Conservation (phyloP, 805 yeast genomes). For the Dipodascus geniculatus region DNA sequence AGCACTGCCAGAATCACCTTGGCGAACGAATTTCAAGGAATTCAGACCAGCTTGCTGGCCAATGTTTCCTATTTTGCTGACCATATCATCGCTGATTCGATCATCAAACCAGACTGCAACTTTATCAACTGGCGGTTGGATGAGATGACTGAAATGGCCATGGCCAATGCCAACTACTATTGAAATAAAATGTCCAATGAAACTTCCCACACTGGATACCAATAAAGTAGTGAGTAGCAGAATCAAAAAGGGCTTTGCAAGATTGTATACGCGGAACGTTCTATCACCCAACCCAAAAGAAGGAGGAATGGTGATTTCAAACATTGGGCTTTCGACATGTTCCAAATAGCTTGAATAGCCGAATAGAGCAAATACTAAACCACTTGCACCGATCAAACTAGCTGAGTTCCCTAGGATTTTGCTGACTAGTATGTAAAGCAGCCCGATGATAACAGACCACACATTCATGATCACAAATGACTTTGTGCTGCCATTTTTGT, state of each 20-base stretch:
- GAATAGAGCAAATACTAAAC: neutral
- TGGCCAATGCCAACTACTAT: neutral
- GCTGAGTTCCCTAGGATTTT: neutral
- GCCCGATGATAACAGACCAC: neutral
- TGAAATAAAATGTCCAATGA: neutral
- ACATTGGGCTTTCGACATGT: neutral
- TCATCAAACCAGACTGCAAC: neutral
- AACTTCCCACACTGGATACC: neutral
- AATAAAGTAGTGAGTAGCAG: neutral
- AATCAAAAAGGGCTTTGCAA: neutral
- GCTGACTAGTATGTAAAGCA: neutral
- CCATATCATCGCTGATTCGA: neutral
- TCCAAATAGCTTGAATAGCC: neutral
- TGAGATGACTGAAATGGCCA: neutral
- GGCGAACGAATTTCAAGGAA: neutral
- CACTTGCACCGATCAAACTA: neutral
- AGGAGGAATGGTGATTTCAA: neutral
- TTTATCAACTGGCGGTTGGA: neutral
- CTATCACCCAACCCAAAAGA: neutral
- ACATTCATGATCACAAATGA: neutral
- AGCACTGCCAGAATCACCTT: neutral
- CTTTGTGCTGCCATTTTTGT: neutral
- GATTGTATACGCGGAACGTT: neutral
- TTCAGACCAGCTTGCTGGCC: neutral
- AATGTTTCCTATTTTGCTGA: neutral